Evolutionary conservation across 1,284 basidiomycete species (phyloP).

Genomic region (Rhodotorula glutinis): DNA sequence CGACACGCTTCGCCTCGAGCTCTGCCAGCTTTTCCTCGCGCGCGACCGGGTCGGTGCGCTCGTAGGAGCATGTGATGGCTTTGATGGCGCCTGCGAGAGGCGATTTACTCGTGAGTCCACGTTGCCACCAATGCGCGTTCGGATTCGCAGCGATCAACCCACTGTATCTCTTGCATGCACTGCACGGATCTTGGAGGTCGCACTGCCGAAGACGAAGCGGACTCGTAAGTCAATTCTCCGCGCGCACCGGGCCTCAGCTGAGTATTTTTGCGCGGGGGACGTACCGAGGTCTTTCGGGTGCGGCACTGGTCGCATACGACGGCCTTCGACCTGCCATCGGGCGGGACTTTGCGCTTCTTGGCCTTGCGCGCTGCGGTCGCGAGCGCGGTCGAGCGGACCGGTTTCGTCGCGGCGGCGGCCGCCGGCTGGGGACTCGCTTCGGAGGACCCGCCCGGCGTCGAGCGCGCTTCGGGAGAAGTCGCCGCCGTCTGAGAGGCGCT

Average conservation of each 20-base stretch:
- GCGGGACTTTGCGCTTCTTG: neutral
- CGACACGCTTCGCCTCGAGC: neutral
- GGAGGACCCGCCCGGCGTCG: neutral
- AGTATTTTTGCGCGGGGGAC: neutral
- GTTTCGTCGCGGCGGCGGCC: neutral
- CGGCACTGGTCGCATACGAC: conserved; percentile 3
- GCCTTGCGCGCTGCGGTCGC: neutral
- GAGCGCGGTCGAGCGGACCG: conserved; percentile 1
- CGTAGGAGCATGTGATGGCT: neutral
- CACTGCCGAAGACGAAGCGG: neutral
- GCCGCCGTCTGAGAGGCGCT: neutral
- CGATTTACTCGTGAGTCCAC: too few relatives aligned
- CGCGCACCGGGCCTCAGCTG: too few relatives aligned
- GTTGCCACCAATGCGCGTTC: too few relatives aligned
- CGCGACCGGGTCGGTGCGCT: neutral
- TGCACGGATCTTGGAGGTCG: neutral
- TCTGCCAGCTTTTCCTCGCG: neutral
- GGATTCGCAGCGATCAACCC: too few relatives aligned
- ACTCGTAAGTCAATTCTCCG: too few relatives aligned
- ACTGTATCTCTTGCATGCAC: neutral
- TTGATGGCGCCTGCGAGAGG: neutral
- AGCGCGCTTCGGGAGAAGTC: neutral
- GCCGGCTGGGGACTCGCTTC: neutral
- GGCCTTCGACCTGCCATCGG: neutral
- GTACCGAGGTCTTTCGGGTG: conserved; percentile 1